A percentile compares a stretch with the other conserved stretches of the same genome.
These are phyloP conservation scores for Naegleria fowleri DNA, from an alignment of 208 protist species.

Conservation along the genomic window DNA sequence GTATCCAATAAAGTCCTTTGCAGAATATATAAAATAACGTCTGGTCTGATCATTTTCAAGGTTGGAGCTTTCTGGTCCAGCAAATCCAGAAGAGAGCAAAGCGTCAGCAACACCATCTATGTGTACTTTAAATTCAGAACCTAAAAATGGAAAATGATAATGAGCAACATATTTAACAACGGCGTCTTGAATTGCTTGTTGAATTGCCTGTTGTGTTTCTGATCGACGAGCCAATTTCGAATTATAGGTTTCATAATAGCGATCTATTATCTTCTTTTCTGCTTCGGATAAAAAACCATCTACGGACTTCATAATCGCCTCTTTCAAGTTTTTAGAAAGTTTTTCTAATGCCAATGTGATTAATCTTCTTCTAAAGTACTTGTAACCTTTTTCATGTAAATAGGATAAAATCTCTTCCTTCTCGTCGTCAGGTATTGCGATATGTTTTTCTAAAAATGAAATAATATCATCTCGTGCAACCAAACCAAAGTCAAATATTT, in stretches of 20 bases:
- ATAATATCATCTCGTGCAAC: background rate
- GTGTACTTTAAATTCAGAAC: background rate
- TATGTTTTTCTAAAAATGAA: background rate
- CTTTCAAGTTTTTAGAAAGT: background rate
- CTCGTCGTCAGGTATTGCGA: background rate
- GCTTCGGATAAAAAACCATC: background rate
- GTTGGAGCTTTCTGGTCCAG: background rate
- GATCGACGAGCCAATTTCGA: background rate
- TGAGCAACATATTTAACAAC: background rate
- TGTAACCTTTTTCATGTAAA: background rate
- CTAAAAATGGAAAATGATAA: background rate
- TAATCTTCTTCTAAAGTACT: background rate
- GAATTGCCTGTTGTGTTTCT: background rate
- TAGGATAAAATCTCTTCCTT: background rate
- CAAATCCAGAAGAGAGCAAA: background rate
- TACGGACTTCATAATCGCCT: background rate
- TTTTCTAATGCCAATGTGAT: background rate
- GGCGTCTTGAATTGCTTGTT: background rate
- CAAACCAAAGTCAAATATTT: background rate
- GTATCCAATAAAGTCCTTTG: background rate
- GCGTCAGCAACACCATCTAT: background rate
- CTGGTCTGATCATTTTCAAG: background rate
- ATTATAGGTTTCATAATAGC: background rate
- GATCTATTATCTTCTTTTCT: background rate
- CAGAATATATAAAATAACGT: background rate